Conservation (phyloP, 2,329 filamentous ascomycete species). For the Magnaporthiopsis incrustans region DNA sequence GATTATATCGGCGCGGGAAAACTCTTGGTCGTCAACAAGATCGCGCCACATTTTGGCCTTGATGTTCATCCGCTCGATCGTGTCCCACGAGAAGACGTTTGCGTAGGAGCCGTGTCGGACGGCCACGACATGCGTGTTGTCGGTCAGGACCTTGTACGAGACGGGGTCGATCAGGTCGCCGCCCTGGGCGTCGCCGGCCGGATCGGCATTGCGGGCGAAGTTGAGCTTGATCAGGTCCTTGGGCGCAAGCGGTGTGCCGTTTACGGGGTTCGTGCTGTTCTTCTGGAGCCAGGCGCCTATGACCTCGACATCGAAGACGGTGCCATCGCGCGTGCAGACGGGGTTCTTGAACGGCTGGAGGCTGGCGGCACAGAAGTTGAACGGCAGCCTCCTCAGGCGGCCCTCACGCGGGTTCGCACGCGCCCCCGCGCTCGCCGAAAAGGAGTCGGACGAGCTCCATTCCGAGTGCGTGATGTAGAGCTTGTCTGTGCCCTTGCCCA, state of each 20-base stretch:
- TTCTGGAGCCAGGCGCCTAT: slow-evolving; percentile 93
- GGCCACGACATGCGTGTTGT: slow-evolving; percentile 95
- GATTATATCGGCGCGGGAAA: slow-evolving; percentile 85
- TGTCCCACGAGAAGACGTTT: slow-evolving; percentile 96
- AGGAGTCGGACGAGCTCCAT: slow-evolving; percentile 88
- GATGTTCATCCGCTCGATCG: slow-evolving; percentile 88
- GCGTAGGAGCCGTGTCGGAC: slow-evolving; percentile 72
- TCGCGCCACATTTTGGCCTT: slow-evolving; percentile 96
- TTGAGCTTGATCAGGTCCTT: slow-evolving; percentile 84
- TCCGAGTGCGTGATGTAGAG: slow-evolving; percentile 88
- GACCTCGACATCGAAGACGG: slow-evolving; percentile 90
- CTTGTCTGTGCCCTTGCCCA: slow-evolving; percentile 50
- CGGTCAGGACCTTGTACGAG: slow-evolving; percentile 94
- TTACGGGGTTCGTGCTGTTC: slow-evolving; percentile 79
- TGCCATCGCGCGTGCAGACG: slow-evolving; percentile 81
- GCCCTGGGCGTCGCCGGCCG: slow-evolving; percentile 36
- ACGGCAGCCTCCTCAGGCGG: slow-evolving; percentile 77
- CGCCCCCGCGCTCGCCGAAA: slow-evolving; percentile 67
- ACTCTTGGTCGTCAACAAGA: slow-evolving; percentile 78
- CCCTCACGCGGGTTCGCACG: slow-evolving; percentile 48
- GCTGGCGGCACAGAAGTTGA: slow-evolving; percentile 95
- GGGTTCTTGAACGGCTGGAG: slow-evolving; percentile 93
- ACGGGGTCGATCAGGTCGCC: slow-evolving; percentile 89
- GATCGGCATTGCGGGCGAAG: slow-evolving; percentile 83
- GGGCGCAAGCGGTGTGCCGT: slow-evolving; percentile 68